A percentile compares a stretch with the other conserved stretches of the same genome.
Conservation (phyloP, 2,329 filamentous ascomycete genomes). For the Capronia epimyces region DNA sequence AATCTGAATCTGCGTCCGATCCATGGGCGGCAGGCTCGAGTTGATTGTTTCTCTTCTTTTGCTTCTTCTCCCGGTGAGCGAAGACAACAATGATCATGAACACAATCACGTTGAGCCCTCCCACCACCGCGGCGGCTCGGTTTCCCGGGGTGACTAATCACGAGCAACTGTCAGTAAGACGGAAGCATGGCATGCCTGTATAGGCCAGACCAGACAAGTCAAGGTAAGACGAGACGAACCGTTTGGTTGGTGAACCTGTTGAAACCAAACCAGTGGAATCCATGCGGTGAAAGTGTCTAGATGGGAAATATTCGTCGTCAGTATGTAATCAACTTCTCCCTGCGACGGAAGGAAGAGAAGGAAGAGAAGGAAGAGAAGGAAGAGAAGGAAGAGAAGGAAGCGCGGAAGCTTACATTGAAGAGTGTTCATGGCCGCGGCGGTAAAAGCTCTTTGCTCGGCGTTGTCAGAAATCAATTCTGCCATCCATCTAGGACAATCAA, state of each 20-base stretch:
- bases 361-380: background rate
- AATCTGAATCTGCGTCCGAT: background rate
- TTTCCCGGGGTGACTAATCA: conserved; percentile 17
- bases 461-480: conserved; percentile 19
- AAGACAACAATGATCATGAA: conserved; percentile 10
- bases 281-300: conserved; percentile 17
- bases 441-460: conserved; percentile 21
- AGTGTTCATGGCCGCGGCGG: conserved; percentile 20
- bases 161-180: background rate
- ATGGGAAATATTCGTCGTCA: background rate
- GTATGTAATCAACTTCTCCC: background rate
- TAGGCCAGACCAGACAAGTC: too few species aligned
- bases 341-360: background rate
- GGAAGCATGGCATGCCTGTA: background rate
- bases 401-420: conserved; percentile 18
- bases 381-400: background rate
- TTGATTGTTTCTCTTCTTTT: conserved; percentile 11
- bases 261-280: conserved; percentile 22
- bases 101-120: conserved; percentile 16
- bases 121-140: conserved; percentile 15
- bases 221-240: conserved; percentile 8
- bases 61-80: conserved; percentile 12
- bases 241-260: conserved; percentile 21
- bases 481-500: conserved; percentile 12
- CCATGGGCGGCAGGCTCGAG: conserved; percentile 2